Base-by-base conservation (phyloP, 2,329 filamentous ascomycete species). In the Cladorrhinum sp. region DNA sequence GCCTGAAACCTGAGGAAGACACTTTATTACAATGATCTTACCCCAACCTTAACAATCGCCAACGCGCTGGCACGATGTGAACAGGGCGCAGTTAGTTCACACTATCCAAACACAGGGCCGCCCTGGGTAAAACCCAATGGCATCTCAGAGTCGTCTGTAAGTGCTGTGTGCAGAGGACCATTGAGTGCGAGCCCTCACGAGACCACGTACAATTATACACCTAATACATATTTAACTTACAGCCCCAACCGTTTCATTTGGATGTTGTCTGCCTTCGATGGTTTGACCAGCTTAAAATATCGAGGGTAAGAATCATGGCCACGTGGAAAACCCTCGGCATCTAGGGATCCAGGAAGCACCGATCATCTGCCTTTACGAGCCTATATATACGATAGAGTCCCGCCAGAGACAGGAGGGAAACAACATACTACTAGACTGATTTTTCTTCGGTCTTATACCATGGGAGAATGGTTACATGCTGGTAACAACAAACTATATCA, bases 1-100 rank as follows among this genome's bases (percentile, higher is more conserved):
- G 78, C 20, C 73, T 92, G 27, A 82, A 82, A 61, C 76, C 79
- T 1, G 72, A 70, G 20, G 72, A 70, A 20, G 67, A 73, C n/a
- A 66, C 72, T 25, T 58, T 66, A 12, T 53, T 69, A 25, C 65
- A 68, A 58, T 73, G 62, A 73, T 20, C 20, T 2, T 8, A 3
- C 12, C 18, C 16, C 23, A 29, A 23, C 25, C 18, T 12, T 24
- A 12, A 50, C 48, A 55, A 38, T n/a, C 23, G 3, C 27, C 20
- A 3, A 55, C 23, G 22, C n/a, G 51, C 38, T n/a, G 24, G 23
- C 48, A 3, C 25, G 16, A 13, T 12, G 3, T 48, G 50, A 29
- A 4, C 50, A n/a, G 25, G 24, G 12, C 23, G 6, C 23, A 36
- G 25, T 22, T 22, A 16, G 51, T 36, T 22, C 25, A 36, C 51